Evolutionary conservation across 1,284 basidiomycete species (phyloP).

Genomic region (Sporisorium exsertum): DNA sequence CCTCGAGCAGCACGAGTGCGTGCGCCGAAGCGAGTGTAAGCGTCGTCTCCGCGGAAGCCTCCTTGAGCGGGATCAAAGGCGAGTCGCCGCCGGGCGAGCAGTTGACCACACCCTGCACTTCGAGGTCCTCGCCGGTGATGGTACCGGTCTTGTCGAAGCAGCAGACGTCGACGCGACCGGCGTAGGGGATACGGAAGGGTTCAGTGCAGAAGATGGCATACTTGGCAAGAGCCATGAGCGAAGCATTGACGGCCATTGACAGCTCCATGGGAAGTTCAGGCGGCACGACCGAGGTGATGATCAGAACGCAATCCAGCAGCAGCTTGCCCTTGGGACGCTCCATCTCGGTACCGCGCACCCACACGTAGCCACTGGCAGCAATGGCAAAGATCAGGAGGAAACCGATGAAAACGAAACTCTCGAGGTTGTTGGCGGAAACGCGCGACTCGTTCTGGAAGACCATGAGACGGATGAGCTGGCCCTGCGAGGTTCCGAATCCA

Average conservation of each 20-base stretch:
- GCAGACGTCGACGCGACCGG: slow-evolving; percentile 68
- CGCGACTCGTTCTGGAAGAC: slow-evolving; percentile 68
- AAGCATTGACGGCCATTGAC: slow-evolving; percentile 68
- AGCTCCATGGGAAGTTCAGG: slow-evolving; percentile 69
- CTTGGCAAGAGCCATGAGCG: slow-evolving; percentile 85
- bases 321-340: slow-evolving; percentile 68
- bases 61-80: slow-evolving; percentile 80
- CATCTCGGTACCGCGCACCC: slow-evolving; percentile 65
- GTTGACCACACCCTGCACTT: slow-evolving; percentile 66
- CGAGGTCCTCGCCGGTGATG: slow-evolving; percentile 68
- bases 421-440: slow-evolving; percentile 67
- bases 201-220: slow-evolving; percentile 72
- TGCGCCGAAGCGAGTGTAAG: slow-evolving; percentile 93
- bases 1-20: slow-evolving; percentile 89
- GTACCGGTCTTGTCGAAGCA: slow-evolving; percentile 70
- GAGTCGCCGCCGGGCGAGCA: slow-evolving; percentile 47
- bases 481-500: slow-evolving; percentile 69
- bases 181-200: slow-evolving; percentile 69
- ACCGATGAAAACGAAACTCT: slow-evolving; percentile 68
- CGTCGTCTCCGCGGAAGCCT: slow-evolving; percentile 81
- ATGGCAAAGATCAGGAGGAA: slow-evolving; percentile 69
- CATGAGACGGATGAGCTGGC: slow-evolving; percentile 68
- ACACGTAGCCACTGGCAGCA: slow-evolving; percentile 66
- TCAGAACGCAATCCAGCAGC: slow-evolving; percentile 67
- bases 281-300: slow-evolving; percentile 69